Evolutionary conservation across 768 basidiomycete genomes (phyloP).

Genomic region (Mycena latifolia): DNA sequence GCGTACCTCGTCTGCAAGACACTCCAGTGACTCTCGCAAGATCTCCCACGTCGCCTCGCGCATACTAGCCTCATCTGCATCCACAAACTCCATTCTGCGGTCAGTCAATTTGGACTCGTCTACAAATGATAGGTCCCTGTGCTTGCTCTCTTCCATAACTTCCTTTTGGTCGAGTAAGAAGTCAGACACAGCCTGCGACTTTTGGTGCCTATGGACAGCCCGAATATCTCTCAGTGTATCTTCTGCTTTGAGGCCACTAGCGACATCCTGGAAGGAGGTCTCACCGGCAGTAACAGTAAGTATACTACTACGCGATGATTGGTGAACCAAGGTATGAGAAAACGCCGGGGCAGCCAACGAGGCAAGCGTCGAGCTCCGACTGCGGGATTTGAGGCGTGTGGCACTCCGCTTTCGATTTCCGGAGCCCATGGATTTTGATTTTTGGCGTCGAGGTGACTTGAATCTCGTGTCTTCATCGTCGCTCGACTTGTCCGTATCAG

Average conservation of each 20-base stretch:
- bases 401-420: conserved; percentile 42
- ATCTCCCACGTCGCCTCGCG: conserved; percentile 70
- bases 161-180: conserved; percentile 42
- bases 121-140: conserved; percentile 5
- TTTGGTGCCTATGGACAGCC: conserved; percentile 44
- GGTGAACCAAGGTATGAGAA: conserved; percentile 52
- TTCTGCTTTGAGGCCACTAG: conserved; percentile 39
- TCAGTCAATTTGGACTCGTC: conserved; percentile 46
- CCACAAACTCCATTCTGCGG: conserved; percentile 56
- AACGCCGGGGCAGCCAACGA: conserved; percentile 60
- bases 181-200: conserved; percentile 46
- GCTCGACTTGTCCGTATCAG: conserved; percentile 62
- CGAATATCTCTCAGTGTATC: conserved; percentile 46
- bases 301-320: conserved; percentile 75
- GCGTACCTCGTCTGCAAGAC: conserved; percentile 71
- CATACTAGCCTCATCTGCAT: conserved; percentile 62
- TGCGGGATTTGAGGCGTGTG: conserved; percentile 59
- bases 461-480: conserved; percentile 31
- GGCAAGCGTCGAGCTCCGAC: conserved; percentile 77
- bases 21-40: conserved; percentile 67
- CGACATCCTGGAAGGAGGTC: conserved; percentile 49
- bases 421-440: conserved; percentile 47
- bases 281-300: conserved; percentile 77
- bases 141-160: conserved; percentile 27
- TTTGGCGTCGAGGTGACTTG: conserved; percentile 47